Evolutionary conservation across 2,329 filamentous ascomycete genomes (phyloP).

Genomic region (Paraphoma sp.): DNA sequence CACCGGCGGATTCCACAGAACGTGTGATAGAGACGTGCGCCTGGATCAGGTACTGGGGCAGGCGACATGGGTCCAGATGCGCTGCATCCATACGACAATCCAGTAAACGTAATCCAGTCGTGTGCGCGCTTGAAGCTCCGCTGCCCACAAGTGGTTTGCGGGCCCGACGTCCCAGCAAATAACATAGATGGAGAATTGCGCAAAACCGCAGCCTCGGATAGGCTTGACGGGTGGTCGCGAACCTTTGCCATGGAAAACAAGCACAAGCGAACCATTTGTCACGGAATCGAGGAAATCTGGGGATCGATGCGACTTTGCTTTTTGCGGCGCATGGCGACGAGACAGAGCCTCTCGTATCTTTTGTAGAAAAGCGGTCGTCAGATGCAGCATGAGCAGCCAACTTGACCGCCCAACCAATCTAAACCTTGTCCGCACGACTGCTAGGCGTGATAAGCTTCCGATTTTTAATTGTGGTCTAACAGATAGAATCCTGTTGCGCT

Average conservation of each 20-base stretch:
- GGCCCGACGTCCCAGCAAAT: not conserved
- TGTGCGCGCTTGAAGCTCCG: conserved; percentile 4
- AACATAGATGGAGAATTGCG: not conserved
- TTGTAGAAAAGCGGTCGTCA: conserved; percentile 25
- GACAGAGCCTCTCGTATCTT: conserved; percentile 19
- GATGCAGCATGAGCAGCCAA: conserved; percentile 10
- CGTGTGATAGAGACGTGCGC: conserved; percentile 7
- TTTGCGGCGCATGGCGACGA: conserved; percentile 12
- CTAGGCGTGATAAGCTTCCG: not conserved
- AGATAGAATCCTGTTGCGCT: not conserved
- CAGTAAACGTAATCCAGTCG: conserved; percentile 24
- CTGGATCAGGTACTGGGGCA: conserved; percentile 15
- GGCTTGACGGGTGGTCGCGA: not conserved
- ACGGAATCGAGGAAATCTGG: conserved; percentile 6
- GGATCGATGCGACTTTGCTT: conserved; percentile 9
- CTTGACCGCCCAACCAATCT: not conserved
- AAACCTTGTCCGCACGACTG: not conserved
- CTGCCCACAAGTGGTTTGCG: conserved; percentile 6
- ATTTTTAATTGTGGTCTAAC: not conserved
- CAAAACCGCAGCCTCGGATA: not conserved
- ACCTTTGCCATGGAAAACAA: not conserved
- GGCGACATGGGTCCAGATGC: conserved; percentile 18
- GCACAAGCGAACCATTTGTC: conserved; percentile 8
- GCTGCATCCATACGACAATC: conserved; percentile 10
- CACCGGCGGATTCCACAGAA: conserved; percentile 2